These are phyloP conservation scores for Camelina laxa DNA, from an alignment of 345 rosid genomes.

Conservation along the genomic window DNA sequence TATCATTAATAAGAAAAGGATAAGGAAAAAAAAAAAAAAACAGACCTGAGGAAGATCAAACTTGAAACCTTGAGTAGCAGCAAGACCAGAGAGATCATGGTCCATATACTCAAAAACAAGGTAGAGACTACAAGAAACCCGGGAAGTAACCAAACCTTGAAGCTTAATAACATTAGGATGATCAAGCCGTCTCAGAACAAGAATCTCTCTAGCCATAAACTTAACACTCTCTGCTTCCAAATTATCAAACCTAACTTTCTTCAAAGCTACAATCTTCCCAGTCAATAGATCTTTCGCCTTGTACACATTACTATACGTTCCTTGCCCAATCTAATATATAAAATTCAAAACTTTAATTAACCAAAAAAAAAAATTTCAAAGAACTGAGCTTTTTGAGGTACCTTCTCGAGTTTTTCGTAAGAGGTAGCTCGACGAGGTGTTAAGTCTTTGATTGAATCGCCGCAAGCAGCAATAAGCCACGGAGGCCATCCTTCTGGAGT, in stretches of 20 bases:
- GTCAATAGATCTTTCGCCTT: slow-evolving; percentile 81
- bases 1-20: neutral
- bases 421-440: slow-evolving; percentile 81
- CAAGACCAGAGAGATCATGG: slow-evolving; percentile 91
- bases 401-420: slow-evolving; percentile 88
- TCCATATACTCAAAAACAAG: slow-evolving; percentile 95
- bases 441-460: slow-evolving; percentile 76
- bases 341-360: neutral
- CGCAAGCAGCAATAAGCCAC: slow-evolving; percentile 79
- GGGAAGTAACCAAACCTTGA: slow-evolving; percentile 85
- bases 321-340: slow-evolving; percentile 78
- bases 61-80: slow-evolving; percentile 69
- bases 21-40: neutral
- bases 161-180: slow-evolving; percentile 93
- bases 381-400: slow-evolving; percentile 13
- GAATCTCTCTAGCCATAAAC: slow-evolving; percentile 97
- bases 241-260: slow-evolving; percentile 94
- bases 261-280: slow-evolving; percentile 90
- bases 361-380: neutral
- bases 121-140: slow-evolving; percentile 88
- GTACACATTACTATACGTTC: slow-evolving; percentile 94
- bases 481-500: slow-evolving; percentile 76
- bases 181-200: slow-evolving; percentile 66
- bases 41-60: slow-evolving; percentile 88
- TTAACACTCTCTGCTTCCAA: slow-evolving; percentile 90